phyloP scores from a whole-genome alignment of 1,139 yeast species.

The Casaregolazyma lundiana region DNA sequence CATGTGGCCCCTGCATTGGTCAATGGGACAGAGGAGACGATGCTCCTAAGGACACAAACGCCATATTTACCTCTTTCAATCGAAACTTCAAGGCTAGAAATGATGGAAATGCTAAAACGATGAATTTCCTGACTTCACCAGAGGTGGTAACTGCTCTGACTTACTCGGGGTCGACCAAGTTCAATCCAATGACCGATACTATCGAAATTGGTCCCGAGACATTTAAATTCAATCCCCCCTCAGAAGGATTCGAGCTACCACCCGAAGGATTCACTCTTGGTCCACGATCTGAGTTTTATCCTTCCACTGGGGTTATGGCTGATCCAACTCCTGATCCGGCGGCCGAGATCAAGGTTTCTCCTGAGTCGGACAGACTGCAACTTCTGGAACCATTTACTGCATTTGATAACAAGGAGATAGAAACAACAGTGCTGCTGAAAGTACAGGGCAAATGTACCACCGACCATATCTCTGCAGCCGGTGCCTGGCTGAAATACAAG shows the following conservation, averaged over 20 bases:
- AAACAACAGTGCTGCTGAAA: constrained; percentile 71
- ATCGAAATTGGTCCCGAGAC: constrained; percentile 90
- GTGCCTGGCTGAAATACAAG: constrained; percentile 98
- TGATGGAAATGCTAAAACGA: constrained; percentile 98
- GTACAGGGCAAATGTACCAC: constrained; percentile 98
- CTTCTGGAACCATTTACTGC: constrained; percentile 81
- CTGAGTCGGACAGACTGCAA: constrained; percentile 76
- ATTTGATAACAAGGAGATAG: constrained; percentile 80
- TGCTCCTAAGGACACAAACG: constrained; percentile 93
- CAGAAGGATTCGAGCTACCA: constrained; percentile 86
- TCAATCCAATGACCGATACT: constrained; percentile 96
- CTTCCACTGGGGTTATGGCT: constrained; percentile 34
- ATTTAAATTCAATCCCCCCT: constrained; percentile 86
- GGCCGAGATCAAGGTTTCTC: constrained; percentile 67
- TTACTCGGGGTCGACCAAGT: constrained; percentile 94
- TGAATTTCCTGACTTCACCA: constrained; percentile 97
- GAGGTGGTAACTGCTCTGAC: constrained; percentile 96
- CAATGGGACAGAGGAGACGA: constrained; percentile 86
- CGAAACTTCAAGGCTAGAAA: constrained; percentile 98
- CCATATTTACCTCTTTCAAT: constrained; percentile 97
- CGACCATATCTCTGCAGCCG: constrained; percentile 98
- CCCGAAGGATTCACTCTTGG: constrained; percentile 81
- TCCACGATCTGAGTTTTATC: constrained; percentile 69
- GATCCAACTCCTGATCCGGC: constrained; percentile 70
- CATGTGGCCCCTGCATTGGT: constrained; percentile 99